Conservation (phyloP, 257 asterid species). For the Nicotiana obtusifolia region DNA sequence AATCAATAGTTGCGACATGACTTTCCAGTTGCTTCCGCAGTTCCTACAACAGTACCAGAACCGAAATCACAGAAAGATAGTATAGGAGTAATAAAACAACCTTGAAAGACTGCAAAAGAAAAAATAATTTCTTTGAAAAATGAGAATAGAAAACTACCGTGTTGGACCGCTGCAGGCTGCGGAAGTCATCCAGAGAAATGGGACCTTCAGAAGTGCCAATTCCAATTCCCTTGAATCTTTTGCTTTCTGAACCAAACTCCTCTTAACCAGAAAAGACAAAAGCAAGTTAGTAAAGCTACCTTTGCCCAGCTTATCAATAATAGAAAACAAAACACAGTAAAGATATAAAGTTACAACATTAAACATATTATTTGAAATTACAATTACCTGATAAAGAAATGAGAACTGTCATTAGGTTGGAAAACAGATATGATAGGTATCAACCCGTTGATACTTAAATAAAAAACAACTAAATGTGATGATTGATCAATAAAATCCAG, state of each 20-base stretch:
- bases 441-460: not conserved
- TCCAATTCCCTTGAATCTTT: constrained; percentile 90
- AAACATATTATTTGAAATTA: not conserved
- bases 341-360: not conserved
- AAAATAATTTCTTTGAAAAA: not conserved
- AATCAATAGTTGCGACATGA: constrained; percentile 61
- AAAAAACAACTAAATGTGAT: not conserved
- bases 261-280: constrained; percentile 36
- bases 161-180: constrained; percentile 89
- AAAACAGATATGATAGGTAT: not conserved
- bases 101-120: constrained; percentile 8
- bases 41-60: constrained; percentile 46
- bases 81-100: not conserved
- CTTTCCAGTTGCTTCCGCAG: constrained; percentile 82
- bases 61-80: constrained; percentile 2
- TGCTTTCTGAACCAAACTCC: constrained; percentile 61
- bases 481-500: not conserved
- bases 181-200: constrained; percentile 88
- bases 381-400: not conserved
- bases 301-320: not conserved
- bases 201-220: constrained; percentile 92
- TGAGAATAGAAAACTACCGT: constrained; percentile 36
- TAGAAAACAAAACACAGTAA: not conserved
- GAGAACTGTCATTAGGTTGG: not conserved
- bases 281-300: constrained; percentile 6